Percentiles rank a stretch among this genome's conserved stretches.
These are phyloP conservation scores for Blastocladiella emersonii DNA, from an alignment of 371 early-diverging fungal genomes.

Conservation along the genomic window DNA sequence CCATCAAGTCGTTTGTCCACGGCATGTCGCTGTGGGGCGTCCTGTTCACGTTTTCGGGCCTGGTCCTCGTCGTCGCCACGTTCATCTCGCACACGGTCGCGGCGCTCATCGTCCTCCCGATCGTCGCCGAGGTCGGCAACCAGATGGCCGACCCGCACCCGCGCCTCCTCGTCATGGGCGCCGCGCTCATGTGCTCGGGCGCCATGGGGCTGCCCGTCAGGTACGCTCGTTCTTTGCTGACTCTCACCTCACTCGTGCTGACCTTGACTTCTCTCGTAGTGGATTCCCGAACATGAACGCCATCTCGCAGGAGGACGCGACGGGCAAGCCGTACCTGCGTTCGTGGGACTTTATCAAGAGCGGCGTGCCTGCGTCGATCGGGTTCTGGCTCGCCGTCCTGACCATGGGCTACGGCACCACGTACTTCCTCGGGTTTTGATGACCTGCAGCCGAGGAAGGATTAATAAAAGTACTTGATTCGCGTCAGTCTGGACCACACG, in stretches of 20 bases:
- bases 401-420: constrained; percentile 62
- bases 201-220: constrained; percentile 89
- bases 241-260: background rate
- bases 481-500: too few species aligned
- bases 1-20: constrained; percentile 45
- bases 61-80: constrained; percentile 67
- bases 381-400: constrained; percentile 53
- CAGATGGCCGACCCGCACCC: constrained; percentile 66
- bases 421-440: constrained; percentile 31
- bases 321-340: constrained; percentile 71
- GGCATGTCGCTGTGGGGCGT: constrained; percentile 52
- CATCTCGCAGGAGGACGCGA: constrained; percentile 76
- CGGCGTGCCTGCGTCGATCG: constrained; percentile 62
- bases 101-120: constrained; percentile 67
- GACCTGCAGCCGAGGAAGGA: too few species aligned
- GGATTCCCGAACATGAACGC: constrained; percentile 96
- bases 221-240: constrained; percentile 4
- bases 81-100: constrained; percentile 93
- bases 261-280: constrained; percentile 8
- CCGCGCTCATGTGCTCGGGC: constrained; percentile 63
- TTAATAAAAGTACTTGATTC: too few species aligned
- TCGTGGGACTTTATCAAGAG: constrained; percentile 72
- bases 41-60: constrained; percentile 44
- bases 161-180: constrained; percentile 75
- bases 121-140: constrained; percentile 59